These are phyloP conservation scores for Gnaphalium uliginosum DNA, from an alignment of 129 eudicot species.

Conservation along the genomic window DNA sequence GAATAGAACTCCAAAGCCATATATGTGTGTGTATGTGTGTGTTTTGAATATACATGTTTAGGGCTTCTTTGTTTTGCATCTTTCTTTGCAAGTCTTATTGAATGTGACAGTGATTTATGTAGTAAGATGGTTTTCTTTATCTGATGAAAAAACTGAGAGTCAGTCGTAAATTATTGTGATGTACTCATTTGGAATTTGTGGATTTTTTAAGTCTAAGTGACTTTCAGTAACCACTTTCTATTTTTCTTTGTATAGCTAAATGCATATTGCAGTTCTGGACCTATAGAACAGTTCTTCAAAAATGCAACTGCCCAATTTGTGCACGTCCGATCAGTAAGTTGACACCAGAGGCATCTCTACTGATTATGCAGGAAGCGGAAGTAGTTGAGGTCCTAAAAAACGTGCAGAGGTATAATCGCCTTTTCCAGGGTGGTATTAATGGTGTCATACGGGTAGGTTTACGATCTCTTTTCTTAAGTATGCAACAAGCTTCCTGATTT, in stretches of 20 bases:
- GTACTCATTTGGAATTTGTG: conserved; percentile 10
- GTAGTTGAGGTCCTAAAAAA: conserved; percentile 39
- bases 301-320: conserved; percentile 47
- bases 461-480: conserved; percentile 8
- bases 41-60: neutral
- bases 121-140: neutral
- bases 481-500: conserved; percentile 18
- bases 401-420: conserved; percentile 43
- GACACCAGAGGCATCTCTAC: conserved; percentile 45
- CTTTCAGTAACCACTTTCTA: neutral
- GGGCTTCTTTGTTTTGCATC: too few species aligned
- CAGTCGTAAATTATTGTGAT: neutral
- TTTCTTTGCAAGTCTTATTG: too few species aligned
- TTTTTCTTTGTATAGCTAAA: conserved; percentile 31
- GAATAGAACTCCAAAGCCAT: too few species aligned
- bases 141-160: neutral
- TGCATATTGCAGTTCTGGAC: conserved; percentile 46
- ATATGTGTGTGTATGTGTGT: too few species aligned
- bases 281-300: conserved; percentile 37
- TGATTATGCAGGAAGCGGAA: conserved; percentile 31
- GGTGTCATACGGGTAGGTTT: conserved; percentile 48
- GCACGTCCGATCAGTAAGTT: conserved; percentile 38
- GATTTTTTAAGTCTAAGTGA: neutral
- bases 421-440: conserved; percentile 45
- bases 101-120: neutral